Evolutionary conservation across 2,329 filamentous ascomycete species (phyloP), one percentile per base, ranked within the genome.

Genomic region (Aspergillus tamarii): DNA sequence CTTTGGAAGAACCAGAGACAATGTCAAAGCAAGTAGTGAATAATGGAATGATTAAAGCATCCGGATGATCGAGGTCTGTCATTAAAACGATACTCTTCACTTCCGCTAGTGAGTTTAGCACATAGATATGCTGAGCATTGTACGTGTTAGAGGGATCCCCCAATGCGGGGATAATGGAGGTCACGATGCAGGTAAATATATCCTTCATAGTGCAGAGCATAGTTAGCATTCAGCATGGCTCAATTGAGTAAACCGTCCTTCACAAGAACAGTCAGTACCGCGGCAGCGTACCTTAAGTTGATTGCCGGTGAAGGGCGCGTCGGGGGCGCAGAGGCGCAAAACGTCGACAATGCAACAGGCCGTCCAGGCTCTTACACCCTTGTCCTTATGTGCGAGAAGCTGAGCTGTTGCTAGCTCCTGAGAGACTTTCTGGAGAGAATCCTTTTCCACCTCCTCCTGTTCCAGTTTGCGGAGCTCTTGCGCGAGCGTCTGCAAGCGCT

Each of bases 1-100:
- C 86, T 72, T 91, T 94, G 12, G 90, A 88, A 4, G 90, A 89
- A 1, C 88, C 88, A 0, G 93, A 94, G 52, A 97, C 88, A 41
- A 95, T 93, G 76, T 99, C 96, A 77, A 99, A 99, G 71, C 94
- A 93, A 57, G 87, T 88, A 30, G 89, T 91, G 78, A 98, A 99
- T 4, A 99, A 85, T 54, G 91, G 87, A 10, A 92, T 82, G 30
- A 96, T 88, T 52, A 98, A 85, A 34, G 88, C 86, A 62, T 97
- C 93, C 58, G 92, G 87, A 62, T 91, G 90, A 30, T 93, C 90
- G 45, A 98, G 87, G 71, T 99, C 95, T 65, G 92, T 91, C 69
- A 99, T 86, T 46, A 99, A 87, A 10, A 98, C 87, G 48, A 99
- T 92, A 80, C 93, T 97, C 84, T 98, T 97, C 70, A 97, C 91